Conservation (phyloP, 108 stramenopile genomes). For the Cyclotella atomus region DNA sequence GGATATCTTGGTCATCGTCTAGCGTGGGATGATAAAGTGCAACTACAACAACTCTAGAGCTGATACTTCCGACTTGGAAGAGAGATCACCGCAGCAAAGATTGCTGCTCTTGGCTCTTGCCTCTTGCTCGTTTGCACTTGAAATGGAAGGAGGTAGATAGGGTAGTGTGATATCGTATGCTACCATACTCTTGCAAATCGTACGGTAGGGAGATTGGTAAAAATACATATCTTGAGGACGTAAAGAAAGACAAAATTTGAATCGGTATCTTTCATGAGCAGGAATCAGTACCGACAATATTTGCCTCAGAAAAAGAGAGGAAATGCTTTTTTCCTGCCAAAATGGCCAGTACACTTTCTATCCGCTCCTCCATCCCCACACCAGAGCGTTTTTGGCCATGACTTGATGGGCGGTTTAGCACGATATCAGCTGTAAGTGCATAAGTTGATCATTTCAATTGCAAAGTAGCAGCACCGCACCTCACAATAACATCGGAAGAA, state of each 20-base stretch:
- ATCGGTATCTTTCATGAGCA: not conserved
- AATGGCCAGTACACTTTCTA: not conserved
- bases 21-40: not conserved
- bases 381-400: not conserved
- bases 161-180: too few relatives aligned
- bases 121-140: too few relatives aligned
- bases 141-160: too few relatives aligned
- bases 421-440: too few relatives aligned
- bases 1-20: slow-evolving; percentile 12
- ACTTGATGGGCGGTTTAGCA: not conserved
- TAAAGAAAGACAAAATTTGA: slow-evolving; percentile 1
- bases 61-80: too few relatives aligned
- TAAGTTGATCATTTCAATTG: too few relatives aligned
- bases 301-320: not conserved
- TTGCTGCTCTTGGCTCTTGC: too few relatives aligned
- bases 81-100: too few relatives aligned
- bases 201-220: too few relatives aligned
- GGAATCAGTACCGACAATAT: not conserved
- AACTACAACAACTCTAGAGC: too few relatives aligned
- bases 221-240: not conserved
- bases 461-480: not conserved
- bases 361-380: not conserved
- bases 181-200: too few relatives aligned
- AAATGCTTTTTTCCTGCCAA: slow-evolving; percentile 3
- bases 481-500: not conserved